Conservation (phyloP, 441 rosid species). For the Geranium incanum region DNA sequence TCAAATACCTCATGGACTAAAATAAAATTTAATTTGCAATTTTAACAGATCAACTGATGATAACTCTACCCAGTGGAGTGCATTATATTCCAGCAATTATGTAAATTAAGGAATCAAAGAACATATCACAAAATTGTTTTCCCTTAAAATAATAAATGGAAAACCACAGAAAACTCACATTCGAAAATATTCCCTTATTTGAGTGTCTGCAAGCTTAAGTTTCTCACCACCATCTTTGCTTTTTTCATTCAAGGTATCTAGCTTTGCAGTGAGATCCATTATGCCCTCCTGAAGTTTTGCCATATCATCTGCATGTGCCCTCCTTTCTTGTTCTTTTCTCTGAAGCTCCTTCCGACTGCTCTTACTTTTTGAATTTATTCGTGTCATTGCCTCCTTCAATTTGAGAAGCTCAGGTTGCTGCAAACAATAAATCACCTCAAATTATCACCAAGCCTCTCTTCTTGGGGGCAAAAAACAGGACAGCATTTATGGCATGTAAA, state of each 20-base stretch:
- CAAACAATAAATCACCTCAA: constrained; percentile 20
- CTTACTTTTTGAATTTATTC: constrained; percentile 78
- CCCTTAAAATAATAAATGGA: neutral
- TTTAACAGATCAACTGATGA: neutral
- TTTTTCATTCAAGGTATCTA: constrained; percentile 67
- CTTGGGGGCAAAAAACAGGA: constrained; percentile 3
- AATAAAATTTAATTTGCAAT: neutral
- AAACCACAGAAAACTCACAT: constrained; percentile 48
- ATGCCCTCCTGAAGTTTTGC: constrained; percentile 63
- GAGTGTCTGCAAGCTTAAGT: constrained; percentile 73
- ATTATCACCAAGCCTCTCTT: constrained; percentile 14
- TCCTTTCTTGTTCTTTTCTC: constrained; percentile 62
- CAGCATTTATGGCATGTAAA: neutral
- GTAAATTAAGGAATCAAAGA: neutral
- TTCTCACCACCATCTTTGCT: constrained; percentile 74
- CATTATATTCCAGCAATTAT: constrained; percentile 6
- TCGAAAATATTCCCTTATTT: constrained; percentile 72
- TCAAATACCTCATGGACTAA: neutral
- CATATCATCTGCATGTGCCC: constrained; percentile 60
- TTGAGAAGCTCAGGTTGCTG: constrained; percentile 96
- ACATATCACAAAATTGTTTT: neutral
- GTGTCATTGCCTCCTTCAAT: constrained; percentile 75
- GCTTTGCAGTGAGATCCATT: constrained; percentile 62
- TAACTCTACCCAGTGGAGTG: neutral
- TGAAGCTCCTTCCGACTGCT: constrained; percentile 74